Evolutionary conservation across 208 protist genomes (phyloP), one percentile per base, ranked within the genome.

Genomic region (Lotmaria passim): DNA sequence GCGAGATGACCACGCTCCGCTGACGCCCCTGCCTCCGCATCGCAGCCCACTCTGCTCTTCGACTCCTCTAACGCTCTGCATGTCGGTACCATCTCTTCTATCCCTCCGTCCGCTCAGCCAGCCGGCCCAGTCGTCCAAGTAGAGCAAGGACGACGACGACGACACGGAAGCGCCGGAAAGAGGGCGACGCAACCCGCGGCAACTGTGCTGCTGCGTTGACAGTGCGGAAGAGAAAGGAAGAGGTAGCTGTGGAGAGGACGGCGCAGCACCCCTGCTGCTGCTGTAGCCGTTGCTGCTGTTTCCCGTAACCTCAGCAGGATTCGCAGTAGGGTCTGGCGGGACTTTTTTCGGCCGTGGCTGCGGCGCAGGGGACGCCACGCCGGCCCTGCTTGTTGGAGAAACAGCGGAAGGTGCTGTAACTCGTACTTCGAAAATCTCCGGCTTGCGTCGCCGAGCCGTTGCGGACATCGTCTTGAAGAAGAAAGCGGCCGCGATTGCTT

Each of bases 401-500:
- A 10, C 19, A 44, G 24, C 41, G 21, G 26, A 19, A n/a, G n/a
- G n/a, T n/a, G 47, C 2, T 14, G 3, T 3, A 30, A 12, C 52
- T 23, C 33, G 60, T 33, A 78, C 38, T 44, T 73, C 58, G 21
- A 84, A 53, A 19, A 84, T 28, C 33, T 78, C 66, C 3, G 48
- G 31, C 23, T 61, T 44, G 30, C 67, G 63, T 31, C 38, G 36
- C n/a, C 71, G 46, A 62, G 81, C 70, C 26, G 56, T 55, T 6
- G 73, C 30, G 0, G 73, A 66, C 43, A 80, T 81, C 46, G 81
- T 65, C 51, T 69, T 56, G 41, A 71, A 81, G 60, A 81, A 87
- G 67, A 78, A 87, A 36, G 64, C 69, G 2, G 75, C 82, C 24
- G 82, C 82, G 15, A 87, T 50, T 17, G 69, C 62, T 57, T 87